These are phyloP conservation scores for Boechera divaricarpa DNA, from an alignment of 345 rosid species.

Conservation along the genomic window DNA sequence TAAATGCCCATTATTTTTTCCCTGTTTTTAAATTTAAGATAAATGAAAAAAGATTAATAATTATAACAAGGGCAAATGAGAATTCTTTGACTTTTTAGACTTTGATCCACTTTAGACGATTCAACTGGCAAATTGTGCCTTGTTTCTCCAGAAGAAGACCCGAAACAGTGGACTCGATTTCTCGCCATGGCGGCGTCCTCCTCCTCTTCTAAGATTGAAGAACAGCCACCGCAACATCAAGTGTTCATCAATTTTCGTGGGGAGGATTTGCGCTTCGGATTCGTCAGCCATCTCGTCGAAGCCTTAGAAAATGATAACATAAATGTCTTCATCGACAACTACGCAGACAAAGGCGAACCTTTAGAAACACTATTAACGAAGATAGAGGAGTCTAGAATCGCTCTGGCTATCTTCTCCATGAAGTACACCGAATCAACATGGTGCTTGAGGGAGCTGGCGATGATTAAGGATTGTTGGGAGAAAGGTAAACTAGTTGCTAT, in stretches of 20 bases:
- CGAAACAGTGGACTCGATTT: too few relatives aligned
- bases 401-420: constrained; percentile 1
- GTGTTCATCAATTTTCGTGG: constrained; percentile 44
- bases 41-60: too few relatives aligned
- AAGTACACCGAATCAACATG: not conserved
- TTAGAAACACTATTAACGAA: not conserved
- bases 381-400: constrained; percentile 4
- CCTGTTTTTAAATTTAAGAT: too few relatives aligned
- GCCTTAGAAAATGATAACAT: not conserved
- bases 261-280: not conserved
- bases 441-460: constrained; percentile 21
- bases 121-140: too few relatives aligned
- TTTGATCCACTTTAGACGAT: too few relatives aligned
- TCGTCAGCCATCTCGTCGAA: constrained; percentile 30
- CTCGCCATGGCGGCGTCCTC: not conserved
- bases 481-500: not conserved
- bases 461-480: constrained; percentile 6
- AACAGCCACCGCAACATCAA: constrained; percentile 1
- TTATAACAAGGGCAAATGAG: too few relatives aligned
- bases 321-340: constrained; percentile 16
- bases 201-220: not conserved
- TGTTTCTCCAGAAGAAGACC: too few relatives aligned
- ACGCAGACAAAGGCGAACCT: not conserved
- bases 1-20: too few relatives aligned
- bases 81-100: too few relatives aligned